Evolutionary conservation across 768 basidiomycete genomes (phyloP), one percentile per base, ranked within the genome.

Genomic region (Russula sp.): DNA sequence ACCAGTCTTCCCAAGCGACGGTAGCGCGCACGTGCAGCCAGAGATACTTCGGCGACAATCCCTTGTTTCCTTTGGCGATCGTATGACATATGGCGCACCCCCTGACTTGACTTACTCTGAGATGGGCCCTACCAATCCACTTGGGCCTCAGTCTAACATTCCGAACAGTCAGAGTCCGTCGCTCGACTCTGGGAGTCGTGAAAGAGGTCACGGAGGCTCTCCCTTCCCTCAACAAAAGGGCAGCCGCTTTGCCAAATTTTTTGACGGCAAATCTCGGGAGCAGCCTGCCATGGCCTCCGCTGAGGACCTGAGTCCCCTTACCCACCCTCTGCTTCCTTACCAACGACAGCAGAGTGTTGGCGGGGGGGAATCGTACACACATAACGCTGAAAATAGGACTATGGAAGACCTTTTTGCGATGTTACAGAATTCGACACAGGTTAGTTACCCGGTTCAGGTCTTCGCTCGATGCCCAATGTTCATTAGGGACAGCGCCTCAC

Each of bases 221-320:
- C 78, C 80, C 37, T 77, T 82, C 70, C 77, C 82, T 14, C 75
- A 78, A 37, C 79, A 78, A 31, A 90, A 87, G 72, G 90, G 90
- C 45, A 92, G 90, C 71, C 85, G 91, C 42, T 88, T 92, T 72
- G 91, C 89, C 37, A 93, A 91, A 71, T 91, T 91, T 73, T 93
- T 92, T 66, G 90, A 92, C 68, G 81, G 81, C n/a, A 91, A 89
- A 72, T 70, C 71, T 35, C 70, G 74, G 18, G 73, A 76, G 31
- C 80, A 79, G 65, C 84, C 85, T 14, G 69, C 68, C 48, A 18
- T 18, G 5, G 14, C 37, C 65, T 66, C 64, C 40, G 68, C 75
- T 16, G 83, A 82, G 62, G 67, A 75, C 32, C 74, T 76, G 44
- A 73, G 73, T 10, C 72, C 74, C 74, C 47, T 76, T 83, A 50